Conservation (phyloP, 2,329 filamentous ascomycete species). For the Coniochaeta prunicola region DNA sequence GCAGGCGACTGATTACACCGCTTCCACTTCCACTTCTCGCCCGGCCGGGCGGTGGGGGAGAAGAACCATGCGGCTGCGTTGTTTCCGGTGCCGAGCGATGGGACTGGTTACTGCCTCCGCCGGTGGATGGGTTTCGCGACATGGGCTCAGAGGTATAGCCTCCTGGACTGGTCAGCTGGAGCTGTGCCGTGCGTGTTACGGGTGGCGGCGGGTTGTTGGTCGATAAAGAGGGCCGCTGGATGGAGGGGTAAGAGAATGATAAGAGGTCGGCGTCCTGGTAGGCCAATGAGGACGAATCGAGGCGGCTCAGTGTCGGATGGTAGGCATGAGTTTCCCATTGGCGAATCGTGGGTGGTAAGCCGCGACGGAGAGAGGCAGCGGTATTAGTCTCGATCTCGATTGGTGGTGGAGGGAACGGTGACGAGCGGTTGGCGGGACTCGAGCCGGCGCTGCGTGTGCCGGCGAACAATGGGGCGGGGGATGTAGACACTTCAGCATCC, state of each 20-base stretch:
- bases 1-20: constrained; percentile 4
- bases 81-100: constrained; percentile 20
- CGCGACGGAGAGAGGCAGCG: constrained; percentile 2
- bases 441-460: constrained; percentile 22
- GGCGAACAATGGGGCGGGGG: constrained; percentile 14
- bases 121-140: constrained; percentile 29
- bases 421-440: constrained; percentile 17
- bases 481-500: constrained; percentile 2
- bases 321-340: constrained; percentile 19
- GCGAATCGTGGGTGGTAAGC: constrained; percentile 9
- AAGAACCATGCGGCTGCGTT: constrained; percentile 5
- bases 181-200: constrained; percentile 15
- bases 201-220: constrained; percentile 10
- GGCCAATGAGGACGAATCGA: constrained; percentile 13
- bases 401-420: constrained; percentile 17
- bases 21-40: neutral
- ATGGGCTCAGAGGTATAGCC: constrained; percentile 44
- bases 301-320: constrained; percentile 12
- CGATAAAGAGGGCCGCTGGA: neutral
- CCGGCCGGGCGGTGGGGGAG: neutral
- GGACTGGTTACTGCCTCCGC: constrained; percentile 5
- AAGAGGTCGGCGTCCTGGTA: constrained; percentile 11
- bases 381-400: constrained; percentile 4
- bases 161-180: constrained; percentile 17
- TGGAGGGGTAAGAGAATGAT: constrained; percentile 13